Percentiles rank a stretch among this genome's conserved stretches.
These are phyloP conservation scores for Acacia pycnantha DNA, from an alignment of 331 rosid genomes.

Conservation along the genomic window DNA sequence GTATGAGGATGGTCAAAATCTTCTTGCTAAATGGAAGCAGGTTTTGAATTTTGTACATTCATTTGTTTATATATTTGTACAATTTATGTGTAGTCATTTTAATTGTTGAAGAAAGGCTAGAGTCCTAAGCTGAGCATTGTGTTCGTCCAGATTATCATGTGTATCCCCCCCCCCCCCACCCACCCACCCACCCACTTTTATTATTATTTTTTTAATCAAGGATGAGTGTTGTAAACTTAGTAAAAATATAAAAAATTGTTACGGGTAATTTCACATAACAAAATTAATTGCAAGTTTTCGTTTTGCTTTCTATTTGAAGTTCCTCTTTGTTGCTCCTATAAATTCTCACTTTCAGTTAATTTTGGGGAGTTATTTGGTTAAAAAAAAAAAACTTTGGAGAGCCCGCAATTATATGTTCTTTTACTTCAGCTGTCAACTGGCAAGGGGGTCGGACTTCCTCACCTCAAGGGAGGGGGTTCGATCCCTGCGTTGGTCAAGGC, in stretches of 20 bases:
- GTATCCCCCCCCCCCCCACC: no score
- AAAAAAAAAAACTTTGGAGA: no score
- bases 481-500: no score
- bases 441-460: no score
- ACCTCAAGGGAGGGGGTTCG: no score
- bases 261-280: not conserved
- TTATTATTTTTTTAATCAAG: no score
- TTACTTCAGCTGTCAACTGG: no score
- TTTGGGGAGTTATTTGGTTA: not conserved
- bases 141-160: not conserved
- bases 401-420: not conserved
- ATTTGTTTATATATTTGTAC: not conserved
- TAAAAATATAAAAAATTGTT: not conserved
- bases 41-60: not conserved
- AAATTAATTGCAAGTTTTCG: not conserved
- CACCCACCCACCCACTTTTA: no score
- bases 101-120: not conserved
- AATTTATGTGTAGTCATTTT: slow-evolving; percentile 8
- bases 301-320: not conserved
- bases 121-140: not conserved
- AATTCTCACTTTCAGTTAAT: not conserved
- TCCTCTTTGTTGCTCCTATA: not conserved
- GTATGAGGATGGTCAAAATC: not conserved
- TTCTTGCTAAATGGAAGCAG: not conserved
- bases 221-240: not conserved